Evolutionary conservation across 768 basidiomycete species (phyloP), one percentile per base, ranked within the genome.

Genomic region (Amanita inopinata): DNA sequence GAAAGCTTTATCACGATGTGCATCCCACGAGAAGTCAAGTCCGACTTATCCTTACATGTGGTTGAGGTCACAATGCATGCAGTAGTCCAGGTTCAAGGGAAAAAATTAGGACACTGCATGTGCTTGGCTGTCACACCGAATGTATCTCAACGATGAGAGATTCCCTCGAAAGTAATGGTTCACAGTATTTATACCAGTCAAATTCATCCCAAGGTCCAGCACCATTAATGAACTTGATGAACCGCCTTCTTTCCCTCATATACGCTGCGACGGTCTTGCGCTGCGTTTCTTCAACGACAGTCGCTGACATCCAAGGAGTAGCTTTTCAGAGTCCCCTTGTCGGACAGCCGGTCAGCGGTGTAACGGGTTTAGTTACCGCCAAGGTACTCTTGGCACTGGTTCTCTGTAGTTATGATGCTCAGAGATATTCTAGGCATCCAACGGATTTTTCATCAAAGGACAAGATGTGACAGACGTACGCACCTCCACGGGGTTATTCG

Each of bases 221-320:
- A 28, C 7, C 7, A 28, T 6, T 28, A n/a, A 7, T 7, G 7
- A 7, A 7, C 27, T 28, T n/a, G n/a, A 67, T 67, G 61, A 53
- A 53, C 41, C 55, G 57, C 51, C 54, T 67, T 12, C 48, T 51
- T 25, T 51, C 58, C 19, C 40, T 64, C 17, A 46, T 62, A 45
- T 51, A 62, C 32, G 49, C 60, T 33, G 46, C 55, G 20, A 54
- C 55, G 47, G 59, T 51, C 22, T 45, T 62, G 15, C 49, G 66
- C 11, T 49, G 49, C 6, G 60, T 54, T 8, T 51, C 54, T 1
- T 56, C 63, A 8, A 60, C 57, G 14, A 64, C 63, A 7, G 59
- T 76, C 9, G 57, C 70, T n/a, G 73, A 75, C 19, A 72, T 79
- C 20, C 73, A 76, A 56, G 76, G 76, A n/a, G 34, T 51, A 22